Evolutionary conservation across 2,329 filamentous ascomycete species (phyloP), one percentile per base, ranked within the genome.

Genomic region (Sporothrix globosa): DNA sequence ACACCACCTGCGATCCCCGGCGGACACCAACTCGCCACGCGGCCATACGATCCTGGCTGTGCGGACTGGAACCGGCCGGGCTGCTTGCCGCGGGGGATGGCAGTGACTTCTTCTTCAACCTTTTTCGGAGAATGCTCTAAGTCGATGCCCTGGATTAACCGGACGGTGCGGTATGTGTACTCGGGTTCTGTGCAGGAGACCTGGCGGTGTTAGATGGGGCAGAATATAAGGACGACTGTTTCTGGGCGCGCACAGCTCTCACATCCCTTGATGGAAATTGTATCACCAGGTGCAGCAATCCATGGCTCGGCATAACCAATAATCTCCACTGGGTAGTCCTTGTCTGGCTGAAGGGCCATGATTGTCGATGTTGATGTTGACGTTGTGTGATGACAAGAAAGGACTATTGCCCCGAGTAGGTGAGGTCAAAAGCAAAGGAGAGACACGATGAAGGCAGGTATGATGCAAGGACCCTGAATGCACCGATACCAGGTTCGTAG

Each of bases 321-420:
- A 17, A 58, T 58, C 30, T 58, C 54, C 1, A 30, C 54, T 5
- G 54, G 27, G 6, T 58, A 58, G 54, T 58, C 54, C 14, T 58
- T 58, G 54, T 58, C 54, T 58, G 14, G 54, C 34, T 58, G 17
- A 7, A 58, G 54, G 54, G 54, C 54, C 54, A 58, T 58, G 54
- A n/a, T n/a, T 27, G 21, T n/a, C n/a, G 14, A n/a, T n/a, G 14
- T 21, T 53, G 52, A 30, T 27, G 21, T 13, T 21, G 46, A 2
- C 21, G 50, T 53, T 11, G 14, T 58, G 17, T 39, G 21, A 21
- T 58, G 54, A n/a, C 7, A 4, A 17, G 44, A 17, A 19, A 2
- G 5, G 44, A 19, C 14, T 6, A 19, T 19, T 6, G 44, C 14
- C 3, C 5, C 44, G 14, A 48, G 44, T 17, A 17, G 44, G 11